phyloP scores from a whole-genome alignment of 805 yeast genomes.

The Saturnispora silvae region DNA sequence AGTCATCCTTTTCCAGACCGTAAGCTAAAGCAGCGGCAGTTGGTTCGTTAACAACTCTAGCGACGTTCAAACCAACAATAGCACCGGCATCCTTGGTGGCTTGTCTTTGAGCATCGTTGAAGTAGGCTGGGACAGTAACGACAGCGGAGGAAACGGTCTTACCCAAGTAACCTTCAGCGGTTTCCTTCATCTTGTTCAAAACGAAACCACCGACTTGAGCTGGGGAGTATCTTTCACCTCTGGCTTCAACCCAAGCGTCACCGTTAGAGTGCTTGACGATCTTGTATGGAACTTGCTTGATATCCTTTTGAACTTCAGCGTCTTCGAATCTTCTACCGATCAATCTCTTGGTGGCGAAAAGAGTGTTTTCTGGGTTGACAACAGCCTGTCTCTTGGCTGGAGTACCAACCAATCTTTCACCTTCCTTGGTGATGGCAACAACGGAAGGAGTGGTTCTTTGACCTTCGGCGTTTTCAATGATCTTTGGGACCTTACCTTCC shows the following conservation, averaged over 20 bases:
- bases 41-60: conserved; percentile 86
- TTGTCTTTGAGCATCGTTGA: conserved; percentile 86
- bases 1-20: conserved; percentile 71
- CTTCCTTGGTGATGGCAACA: conserved; percentile 49
- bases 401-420: conserved; percentile 45
- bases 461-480: conserved; percentile 71
- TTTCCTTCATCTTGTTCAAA: conserved; percentile 95
- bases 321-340: conserved; percentile 67
- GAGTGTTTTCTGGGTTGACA: conserved; percentile 66
- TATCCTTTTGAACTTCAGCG: conserved; percentile 59
- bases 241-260: conserved; percentile 56
- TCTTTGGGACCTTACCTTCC: conserved; percentile 50
- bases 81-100: conserved; percentile 97
- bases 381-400: conserved; percentile 72
- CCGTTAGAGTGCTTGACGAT: conserved; percentile 51
- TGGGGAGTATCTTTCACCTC: conserved; percentile 45
- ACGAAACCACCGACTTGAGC: conserved; percentile 63
- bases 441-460: conserved; percentile 72
- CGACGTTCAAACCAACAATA: conserved; percentile 85
- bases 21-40: conserved; percentile 92
- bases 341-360: conserved; percentile 72
- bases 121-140: conserved; percentile 84
- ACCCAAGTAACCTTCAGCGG: conserved; percentile 88
- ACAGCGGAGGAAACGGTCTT: conserved; percentile 83
- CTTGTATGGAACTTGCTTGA: conserved; percentile 50